Base-by-base conservation (phyloP, 1,284 basidiomycete species). In the Heterobasidion irregulare region DNA sequence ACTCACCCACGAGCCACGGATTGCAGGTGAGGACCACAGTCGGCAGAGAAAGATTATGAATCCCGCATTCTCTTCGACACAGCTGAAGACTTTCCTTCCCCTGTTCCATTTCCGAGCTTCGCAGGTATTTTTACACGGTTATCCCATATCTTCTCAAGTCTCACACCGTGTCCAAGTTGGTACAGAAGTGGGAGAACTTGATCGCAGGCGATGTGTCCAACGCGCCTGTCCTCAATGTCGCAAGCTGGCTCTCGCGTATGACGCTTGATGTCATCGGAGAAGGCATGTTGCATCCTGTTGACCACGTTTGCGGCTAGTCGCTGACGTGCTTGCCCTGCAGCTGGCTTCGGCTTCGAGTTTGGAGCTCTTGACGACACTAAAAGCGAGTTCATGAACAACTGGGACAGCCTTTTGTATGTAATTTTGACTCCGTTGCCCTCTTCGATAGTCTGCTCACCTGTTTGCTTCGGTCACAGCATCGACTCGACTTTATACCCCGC, bases 41-140 rank as follows among this genome's bases (percentile, higher is more conserved):
- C 59, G 60, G 44, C 66, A 66, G 54, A 62, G 66, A 50, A 65
- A 63, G 51, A 61, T 68, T 19, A 59, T 68, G 44, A 61, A 61
- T 33, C 63, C 66, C 18, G 64, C 66, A 3, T 69, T 69, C 50
- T 47, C 47, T 19, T 41, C 52, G 9, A 41, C 56, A 15, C 53
- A 56, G 26, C 43, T 61, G 45, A 62, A 59, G 33, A 34, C 41
- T n/a, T 64, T 64, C 41, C 38, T 64, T 12, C 55, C 63, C 15
- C 36, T 54, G 10, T 63, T 63, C 46, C 57, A 59, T 13, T 13
- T 19, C 16, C 13, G 45, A 19, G 13, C 41, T 32, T 12, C 36
- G 45, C 46, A 47, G 52, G 52, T 53, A 13, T 49, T 36, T 18
- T 18, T 32, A 32, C 35, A 6, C 18, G 47, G 6, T 18, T 16